Evolutionary conservation across 441 rosid genomes (phyloP), one percentile per base, ranked within the genome.

Genomic region (Brassica balearica): DNA sequence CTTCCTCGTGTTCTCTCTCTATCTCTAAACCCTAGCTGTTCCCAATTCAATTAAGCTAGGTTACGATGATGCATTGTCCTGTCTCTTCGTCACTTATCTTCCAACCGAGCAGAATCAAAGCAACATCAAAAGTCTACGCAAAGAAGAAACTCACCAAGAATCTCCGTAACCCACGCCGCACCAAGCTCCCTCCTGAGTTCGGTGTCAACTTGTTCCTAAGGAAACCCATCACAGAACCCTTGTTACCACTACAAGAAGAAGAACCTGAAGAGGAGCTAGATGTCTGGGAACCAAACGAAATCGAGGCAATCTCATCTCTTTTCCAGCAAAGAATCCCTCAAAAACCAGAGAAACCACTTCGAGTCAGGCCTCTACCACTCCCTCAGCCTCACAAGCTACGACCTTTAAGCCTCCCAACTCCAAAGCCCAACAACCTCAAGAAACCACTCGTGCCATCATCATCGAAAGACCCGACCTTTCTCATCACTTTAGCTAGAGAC

Each of bases 361-460:
- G 99, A 80, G 89, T 94, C 29, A 88, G 92, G 2, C 97, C 98
- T 0, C 91, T 92, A 64, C 96, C 97, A 11, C 83, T 90, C 77
- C 97, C 97, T 77, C 68, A 84, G 77, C 98, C 98, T 81, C 70
- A 90, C 85, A 92, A 90, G 74, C 61, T 92, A 68, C 85, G 99
- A 55, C 97, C 96, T 34, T 58, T 86, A 29, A 84, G 88, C 69
- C 83, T 90, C 19, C 98, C 97, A 59, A 80, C 90, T 0, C 87
- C 90, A 0, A 91, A 93, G 80, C 78, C 1, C 43, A 38, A 80
- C 61, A 85, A 73, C 34, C 20, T 83, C 55, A 85, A 22, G 12
- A 59, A 53, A 61, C 65, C 70, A 10, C 53, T 77, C 6, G 38
- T 67, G 34, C 73, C 82, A 11, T 12, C 82, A 43, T 84, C 83